phyloP scores from a whole-genome alignment of 495 filamentous ascomycete species.

The Aspergillus sclerotiicarbonarius region DNA sequence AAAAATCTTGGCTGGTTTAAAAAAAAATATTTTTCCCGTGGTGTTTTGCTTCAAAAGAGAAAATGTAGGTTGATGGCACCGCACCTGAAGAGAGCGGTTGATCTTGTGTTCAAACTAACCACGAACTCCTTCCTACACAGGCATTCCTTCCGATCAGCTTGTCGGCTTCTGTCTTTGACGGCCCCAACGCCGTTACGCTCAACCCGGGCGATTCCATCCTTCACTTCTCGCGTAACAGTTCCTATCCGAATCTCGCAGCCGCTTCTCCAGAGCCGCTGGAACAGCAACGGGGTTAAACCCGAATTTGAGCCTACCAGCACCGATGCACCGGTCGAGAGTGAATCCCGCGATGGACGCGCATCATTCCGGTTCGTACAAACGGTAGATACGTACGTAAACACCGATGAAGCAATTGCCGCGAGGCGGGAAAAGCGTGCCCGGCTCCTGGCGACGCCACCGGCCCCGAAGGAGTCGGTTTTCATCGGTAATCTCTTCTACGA shows the following conservation, averaged over 20 bases:
- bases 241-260: conserved; percentile 22
- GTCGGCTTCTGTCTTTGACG: conserved; percentile 55
- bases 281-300: conserved; percentile 36
- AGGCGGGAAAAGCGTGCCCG: conserved; percentile 18
- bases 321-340: background rate
- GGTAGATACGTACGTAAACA: background rate
- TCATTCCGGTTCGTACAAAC: too few relatives aligned
- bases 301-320: conserved; percentile 2
- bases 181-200: conserved; percentile 42
- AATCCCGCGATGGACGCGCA: too few relatives aligned
- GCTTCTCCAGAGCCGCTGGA: conserved; percentile 41
- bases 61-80: background rate
- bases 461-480: conserved; percentile 56
- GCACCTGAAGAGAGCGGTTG: background rate
- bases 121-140: conserved; percentile 19
- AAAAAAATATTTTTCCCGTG: background rate
- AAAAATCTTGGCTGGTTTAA: too few relatives aligned
- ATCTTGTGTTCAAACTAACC: conserved; percentile 6
- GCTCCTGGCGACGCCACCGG: conserved; percentile 3
- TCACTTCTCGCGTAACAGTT: conserved; percentile 24
- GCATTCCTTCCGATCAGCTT: conserved; percentile 51
- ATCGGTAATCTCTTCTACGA: conserved; percentile 88
- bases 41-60: background rate
- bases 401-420: background rate
- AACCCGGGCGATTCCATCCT: conserved; percentile 37